Base-by-base conservation (phyloP, 192 early-diverging fungal species). In the Lobosporangium transversale region DNA sequence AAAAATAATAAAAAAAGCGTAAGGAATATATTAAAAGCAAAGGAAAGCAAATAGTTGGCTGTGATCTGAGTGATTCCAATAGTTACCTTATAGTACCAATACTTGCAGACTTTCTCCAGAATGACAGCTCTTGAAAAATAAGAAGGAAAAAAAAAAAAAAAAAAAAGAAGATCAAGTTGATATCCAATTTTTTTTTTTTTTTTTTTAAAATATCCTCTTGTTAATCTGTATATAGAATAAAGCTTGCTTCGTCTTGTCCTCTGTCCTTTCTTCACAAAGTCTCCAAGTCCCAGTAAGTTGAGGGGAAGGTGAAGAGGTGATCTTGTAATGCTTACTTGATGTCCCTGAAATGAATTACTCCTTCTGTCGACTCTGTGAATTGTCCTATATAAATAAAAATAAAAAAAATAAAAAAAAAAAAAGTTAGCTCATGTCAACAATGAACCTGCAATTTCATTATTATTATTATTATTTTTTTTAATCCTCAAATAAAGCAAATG, bases 251-350 rank as follows among this genome's bases (percentile, higher is more conserved):
- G n/a, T n/a, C n/a, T n/a, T n/a, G n/a, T n/a, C n/a, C n/a, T n/a
- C n/a, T n/a, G n/a, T n/a, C n/a, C n/a, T n/a, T n/a, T n/a, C n/a
- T n/a, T n/a, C n/a, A n/a, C n/a, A n/a, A n/a, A n/a, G n/a, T n/a
- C n/a, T n/a, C n/a, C n/a, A 23, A 56, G 45, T 7, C 4, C 10
- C 10, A 14, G 60, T n/a, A n/a, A n/a, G n/a, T n/a, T n/a, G n/a
- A n/a, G n/a, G n/a, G n/a, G n/a, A n/a, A n/a, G n/a, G n/a, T n/a
- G n/a, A n/a, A n/a, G n/a, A n/a, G n/a, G n/a, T n/a, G n/a, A n/a
- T n/a, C n/a, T n/a, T n/a, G n/a, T n/a, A n/a, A n/a, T n/a, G n/a
- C 74, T 62, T 89, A 94, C 93, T 93, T 96, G 75, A 99, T 98
- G 58, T 97, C 96, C 14, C 91, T 85, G 62, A 99, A 95, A 21